phyloP scores from a whole-genome alignment of 495 filamentous ascomycete species.

The Neurospora terricola region DNA sequence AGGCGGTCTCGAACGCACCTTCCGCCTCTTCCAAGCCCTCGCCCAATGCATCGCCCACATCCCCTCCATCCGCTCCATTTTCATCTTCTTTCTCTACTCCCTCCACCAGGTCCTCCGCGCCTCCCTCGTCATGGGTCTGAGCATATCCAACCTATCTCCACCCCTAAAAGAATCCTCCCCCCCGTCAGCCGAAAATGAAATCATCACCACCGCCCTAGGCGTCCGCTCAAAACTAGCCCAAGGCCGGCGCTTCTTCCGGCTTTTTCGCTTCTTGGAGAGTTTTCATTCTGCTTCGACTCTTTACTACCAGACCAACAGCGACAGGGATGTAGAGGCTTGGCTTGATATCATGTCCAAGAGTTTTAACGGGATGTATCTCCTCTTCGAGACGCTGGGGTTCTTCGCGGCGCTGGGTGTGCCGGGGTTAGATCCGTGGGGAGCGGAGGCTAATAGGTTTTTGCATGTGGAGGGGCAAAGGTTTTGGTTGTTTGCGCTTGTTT shows the following conservation, averaged over 20 bases:
- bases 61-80: constrained; percentile 26
- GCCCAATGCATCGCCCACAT: constrained; percentile 30
- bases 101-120: constrained; percentile 14
- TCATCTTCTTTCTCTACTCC: constrained; percentile 8
- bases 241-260: constrained; percentile 48
- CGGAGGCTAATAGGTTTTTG: constrained; percentile 8
- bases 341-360: constrained; percentile 28
- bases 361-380: constrained; percentile 39
- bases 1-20: constrained; percentile 53
- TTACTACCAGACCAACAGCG: not conserved
- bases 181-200: constrained; percentile 2
- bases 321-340: constrained; percentile 11
- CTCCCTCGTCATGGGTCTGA: not conserved
- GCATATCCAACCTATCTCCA: not conserved
- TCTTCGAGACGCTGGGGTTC: constrained; percentile 35
- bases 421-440: constrained; percentile 27
- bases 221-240: constrained; percentile 23
- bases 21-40: constrained; percentile 50
- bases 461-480: constrained; percentile 50
- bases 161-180: not conserved
- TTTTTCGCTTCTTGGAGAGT: constrained; percentile 53
- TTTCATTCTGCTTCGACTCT: constrained; percentile 39
- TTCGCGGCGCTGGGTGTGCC: constrained; percentile 37
- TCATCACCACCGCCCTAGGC: constrained; percentile 8
- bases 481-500: constrained; percentile 51